Conservation (phyloP, 345 rosid species). For the Eucalyptus cloeziana region DNA sequence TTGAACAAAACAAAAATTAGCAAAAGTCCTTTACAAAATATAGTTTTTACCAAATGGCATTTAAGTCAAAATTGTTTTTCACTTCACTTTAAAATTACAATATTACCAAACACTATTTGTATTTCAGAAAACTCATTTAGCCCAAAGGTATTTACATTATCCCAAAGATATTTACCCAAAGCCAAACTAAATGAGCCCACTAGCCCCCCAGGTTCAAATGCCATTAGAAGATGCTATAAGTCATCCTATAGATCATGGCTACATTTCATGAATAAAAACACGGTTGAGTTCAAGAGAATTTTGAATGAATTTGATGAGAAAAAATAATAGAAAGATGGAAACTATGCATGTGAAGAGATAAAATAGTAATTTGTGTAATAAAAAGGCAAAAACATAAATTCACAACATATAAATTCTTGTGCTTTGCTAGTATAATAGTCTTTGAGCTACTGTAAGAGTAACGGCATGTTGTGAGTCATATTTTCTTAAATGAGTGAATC, state of each 20-base stretch:
- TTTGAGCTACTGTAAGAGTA: neutral
- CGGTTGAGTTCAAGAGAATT: neutral
- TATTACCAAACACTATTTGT: too few relatives aligned
- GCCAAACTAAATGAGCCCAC: neutral
- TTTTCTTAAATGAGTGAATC: neutral
- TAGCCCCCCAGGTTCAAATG: neutral
- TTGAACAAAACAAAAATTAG: too few relatives aligned
- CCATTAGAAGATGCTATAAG: neutral
- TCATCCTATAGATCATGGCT: neutral
- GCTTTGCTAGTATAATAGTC: neutral
- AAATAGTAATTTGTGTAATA: neutral
- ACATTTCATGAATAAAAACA: neutral
- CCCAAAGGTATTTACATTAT: too few relatives aligned
- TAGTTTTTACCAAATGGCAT: too few relatives aligned
- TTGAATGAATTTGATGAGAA: neutral
- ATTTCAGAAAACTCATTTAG: fast-evolving
- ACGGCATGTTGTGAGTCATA: too few relatives aligned
- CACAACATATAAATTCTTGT: neutral
- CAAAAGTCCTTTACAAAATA: too few relatives aligned
- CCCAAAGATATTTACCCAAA: too few relatives aligned
- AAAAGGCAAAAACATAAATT: neutral
- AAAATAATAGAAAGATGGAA: neutral
- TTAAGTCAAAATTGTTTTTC: too few relatives aligned
- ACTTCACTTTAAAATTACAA: too few relatives aligned
- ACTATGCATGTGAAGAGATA: neutral